These are phyloP conservation scores for Gelatoporia subvermispora DNA, from an alignment of 768 basidiomycete species.

Conservation along the genomic window DNA sequence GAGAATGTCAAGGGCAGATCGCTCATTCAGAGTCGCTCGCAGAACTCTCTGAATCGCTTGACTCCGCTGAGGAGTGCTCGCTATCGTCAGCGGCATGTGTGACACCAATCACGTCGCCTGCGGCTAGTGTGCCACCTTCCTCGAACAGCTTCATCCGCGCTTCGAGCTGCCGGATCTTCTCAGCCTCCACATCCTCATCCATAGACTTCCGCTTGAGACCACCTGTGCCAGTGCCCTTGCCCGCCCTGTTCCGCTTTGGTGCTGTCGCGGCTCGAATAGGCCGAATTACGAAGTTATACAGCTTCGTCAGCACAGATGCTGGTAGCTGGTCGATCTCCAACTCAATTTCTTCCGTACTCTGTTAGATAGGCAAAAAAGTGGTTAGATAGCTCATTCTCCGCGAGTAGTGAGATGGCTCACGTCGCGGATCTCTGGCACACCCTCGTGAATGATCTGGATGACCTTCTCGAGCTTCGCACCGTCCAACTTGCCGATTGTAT, in stretches of 20 bases:
- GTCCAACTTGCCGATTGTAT: slow-evolving; percentile 85
- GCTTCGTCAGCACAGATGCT: slow-evolving; percentile 77
- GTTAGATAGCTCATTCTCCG: not conserved
- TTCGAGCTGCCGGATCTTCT: slow-evolving; percentile 90
- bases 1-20: not conserved
- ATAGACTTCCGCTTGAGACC: slow-evolving; percentile 92
- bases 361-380: slow-evolving; percentile 8
- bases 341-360: slow-evolving; percentile 98
- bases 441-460: slow-evolving; percentile 92
- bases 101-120: slow-evolving; percentile 20
- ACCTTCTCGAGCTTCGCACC: slow-evolving; percentile 82
- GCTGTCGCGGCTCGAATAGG: slow-evolving; percentile 50
- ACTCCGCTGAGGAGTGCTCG: slow-evolving; percentile 76
- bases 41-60: slow-evolving; percentile 77
- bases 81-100: slow-evolving; percentile 49
- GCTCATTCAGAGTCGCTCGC: slow-evolving; percentile 78
- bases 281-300: slow-evolving; percentile 93
- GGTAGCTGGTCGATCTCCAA: slow-evolving; percentile 95
- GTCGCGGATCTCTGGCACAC: slow-evolving; percentile 88
- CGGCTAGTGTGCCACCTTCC: slow-evolving; percentile 30
- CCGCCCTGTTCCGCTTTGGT: slow-evolving; percentile 59
- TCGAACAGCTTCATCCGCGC: slow-evolving; percentile 84
- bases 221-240: slow-evolving; percentile 83
- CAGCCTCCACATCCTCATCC: slow-evolving; percentile 95
- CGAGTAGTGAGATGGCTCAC: slow-evolving; percentile 46